phyloP scores from a whole-genome alignment of 345 rosid genomes.

The Sisymbrium irio region DNA sequence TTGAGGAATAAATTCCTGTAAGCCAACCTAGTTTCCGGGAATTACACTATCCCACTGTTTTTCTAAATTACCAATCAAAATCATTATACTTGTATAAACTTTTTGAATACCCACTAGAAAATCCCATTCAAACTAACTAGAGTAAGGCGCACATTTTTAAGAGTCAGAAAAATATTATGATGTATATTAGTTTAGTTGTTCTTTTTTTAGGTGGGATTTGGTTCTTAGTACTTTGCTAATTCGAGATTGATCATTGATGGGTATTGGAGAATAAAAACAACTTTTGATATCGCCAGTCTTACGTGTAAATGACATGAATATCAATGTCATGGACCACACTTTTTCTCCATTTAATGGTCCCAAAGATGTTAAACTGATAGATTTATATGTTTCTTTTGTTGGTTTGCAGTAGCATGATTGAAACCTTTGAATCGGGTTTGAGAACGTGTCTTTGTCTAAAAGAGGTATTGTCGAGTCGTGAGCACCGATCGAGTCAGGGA shows the following conservation, averaged over 20 bases:
- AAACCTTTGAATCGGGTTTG: constrained; percentile 34
- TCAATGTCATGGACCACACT: constrained; percentile 35
- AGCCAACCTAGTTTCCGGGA: not conserved
- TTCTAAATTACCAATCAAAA: not conserved
- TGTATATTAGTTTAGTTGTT: constrained; percentile 25
- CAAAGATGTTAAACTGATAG: constrained; percentile 30
- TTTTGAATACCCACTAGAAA: not conserved
- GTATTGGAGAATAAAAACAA: constrained; percentile 9
- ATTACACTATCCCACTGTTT: not conserved
- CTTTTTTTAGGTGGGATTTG: constrained; percentile 26
- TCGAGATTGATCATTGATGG: constrained; percentile 31
- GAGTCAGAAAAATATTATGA: not conserved
- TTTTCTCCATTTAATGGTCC: constrained; percentile 30
- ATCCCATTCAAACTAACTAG: not conserved
- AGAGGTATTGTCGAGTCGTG: constrained; percentile 29
- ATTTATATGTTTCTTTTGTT: constrained; percentile 33
- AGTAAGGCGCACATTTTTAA: not conserved
- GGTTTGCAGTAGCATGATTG: constrained; percentile 23
- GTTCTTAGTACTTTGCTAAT: constrained; percentile 36
- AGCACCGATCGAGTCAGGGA: constrained; percentile 23
- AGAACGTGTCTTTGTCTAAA: constrained; percentile 30
- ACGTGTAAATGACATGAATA: constrained; percentile 38
- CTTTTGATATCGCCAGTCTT: constrained; percentile 17
- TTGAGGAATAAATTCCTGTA: not conserved
- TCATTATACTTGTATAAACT: not conserved